Conservation (phyloP, 495 filamentous ascomycete genomes). For the Daldinia caldariorum region DNA sequence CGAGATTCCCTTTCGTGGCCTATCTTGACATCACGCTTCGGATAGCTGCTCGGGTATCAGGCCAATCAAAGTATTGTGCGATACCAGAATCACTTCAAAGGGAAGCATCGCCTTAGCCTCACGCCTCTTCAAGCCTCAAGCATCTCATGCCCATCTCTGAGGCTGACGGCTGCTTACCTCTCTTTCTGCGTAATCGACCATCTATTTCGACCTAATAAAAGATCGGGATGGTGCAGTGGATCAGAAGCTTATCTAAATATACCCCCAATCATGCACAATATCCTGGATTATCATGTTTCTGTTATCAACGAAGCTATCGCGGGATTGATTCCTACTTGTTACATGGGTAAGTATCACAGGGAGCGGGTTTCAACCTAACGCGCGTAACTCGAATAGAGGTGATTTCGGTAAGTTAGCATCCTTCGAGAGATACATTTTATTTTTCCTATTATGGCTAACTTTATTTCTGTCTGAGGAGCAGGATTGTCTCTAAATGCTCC, state of each 20-base stretch:
- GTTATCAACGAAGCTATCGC: background rate
- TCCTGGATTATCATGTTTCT: background rate
- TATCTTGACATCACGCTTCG: constrained; percentile 11
- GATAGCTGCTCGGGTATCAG: constrained; percentile 6
- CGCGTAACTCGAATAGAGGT: background rate
- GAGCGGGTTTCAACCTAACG: background rate
- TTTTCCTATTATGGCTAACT: background rate
- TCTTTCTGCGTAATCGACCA: background rate
- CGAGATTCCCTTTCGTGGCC: background rate
- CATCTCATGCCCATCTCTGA: background rate
- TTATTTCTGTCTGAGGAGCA: background rate
- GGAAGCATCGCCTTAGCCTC: background rate
- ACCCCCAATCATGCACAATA: too few relatives aligned
- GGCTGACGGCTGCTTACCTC: background rate
- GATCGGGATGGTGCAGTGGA: background rate
- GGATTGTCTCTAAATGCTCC: background rate
- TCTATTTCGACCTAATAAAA: background rate
- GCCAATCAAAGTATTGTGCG: constrained; percentile 16
- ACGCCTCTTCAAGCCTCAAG: background rate
- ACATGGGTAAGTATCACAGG: background rate
- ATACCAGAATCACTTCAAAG: background rate
- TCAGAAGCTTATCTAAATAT: too few relatives aligned
- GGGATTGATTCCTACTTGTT: background rate
- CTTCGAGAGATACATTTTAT: background rate
- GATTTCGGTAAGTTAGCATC: background rate